Base-by-base conservation (phyloP, 73 alveolate genomes). In the Stentor roeselii region DNA sequence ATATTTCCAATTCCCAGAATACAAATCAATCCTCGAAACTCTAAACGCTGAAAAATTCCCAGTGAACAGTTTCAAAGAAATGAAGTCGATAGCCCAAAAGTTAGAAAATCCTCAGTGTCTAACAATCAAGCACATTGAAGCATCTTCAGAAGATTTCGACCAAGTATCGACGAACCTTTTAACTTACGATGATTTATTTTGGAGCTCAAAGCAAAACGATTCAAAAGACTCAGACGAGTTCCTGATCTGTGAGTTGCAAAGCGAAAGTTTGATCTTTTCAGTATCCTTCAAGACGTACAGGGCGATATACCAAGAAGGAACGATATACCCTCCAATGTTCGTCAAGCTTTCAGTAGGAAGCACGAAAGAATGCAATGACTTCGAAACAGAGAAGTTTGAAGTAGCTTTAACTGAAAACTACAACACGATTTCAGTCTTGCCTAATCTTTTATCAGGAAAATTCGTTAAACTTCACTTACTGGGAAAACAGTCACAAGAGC, bases 141-240 rank as follows among this genome's bases (percentile, higher is more conserved):
- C 21, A 50, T 50, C 67, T 11, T 50, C 67, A 50, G 67, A 67
- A 67, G 80, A 67, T 67, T 67, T 27, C 34, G 41, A n/a, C 34
- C 80, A 67, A 67, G 41, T n/a, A 30, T 27, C 34, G 11, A 40
- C 21, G 14, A 67, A 67, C 14, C 15, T 32, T 67, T 2, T 67
- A 2, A 34, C 21, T 21, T 67, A 67, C 41, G 41, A 67, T 21
- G 34, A 2, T 40, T n/a, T 30, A 34, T 67, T 0, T 67, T 67
- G 80, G 42, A 67, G 80, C 2, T 67, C 80, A 67, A 67, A 21
- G 34, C 41, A 27, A 30, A 27, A 21, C 11, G 80, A 1, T 21
- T 14, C 37, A 67, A 34, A 21, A 27, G 41, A 67, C 34, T 15
- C 80, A 21, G 34, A 67, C 37, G 80, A 67, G 34, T 67, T 1